These are phyloP conservation scores for Paraphaeosphaeria minitans DNA, from an alignment of 2,329 filamentous ascomycete species.

Conservation along the genomic window DNA sequence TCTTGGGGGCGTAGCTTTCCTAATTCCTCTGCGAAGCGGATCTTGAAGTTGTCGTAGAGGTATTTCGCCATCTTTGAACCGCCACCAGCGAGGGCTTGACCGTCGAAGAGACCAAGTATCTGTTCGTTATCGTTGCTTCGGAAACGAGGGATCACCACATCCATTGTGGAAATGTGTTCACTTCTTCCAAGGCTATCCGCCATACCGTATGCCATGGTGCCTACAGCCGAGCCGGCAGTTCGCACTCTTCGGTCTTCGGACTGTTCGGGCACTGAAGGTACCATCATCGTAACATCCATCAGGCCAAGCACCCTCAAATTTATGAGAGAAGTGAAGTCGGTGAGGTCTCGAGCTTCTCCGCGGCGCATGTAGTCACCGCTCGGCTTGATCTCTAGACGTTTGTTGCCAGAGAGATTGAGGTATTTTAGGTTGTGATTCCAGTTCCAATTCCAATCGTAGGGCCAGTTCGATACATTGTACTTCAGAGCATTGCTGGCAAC, in stretches of 20 bases:
- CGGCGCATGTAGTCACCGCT: slow-evolving; percentile 59
- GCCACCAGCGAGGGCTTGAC: slow-evolving; percentile 83
- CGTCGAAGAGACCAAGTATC: slow-evolving; percentile 93
- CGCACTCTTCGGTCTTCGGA: slow-evolving; percentile 93
- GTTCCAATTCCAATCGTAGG: slow-evolving; percentile 99
- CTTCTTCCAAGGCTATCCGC: slow-evolving; percentile 91
- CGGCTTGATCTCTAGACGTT: slow-evolving; percentile 86
- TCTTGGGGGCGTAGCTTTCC: slow-evolving; percentile 71
- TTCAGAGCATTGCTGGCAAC: slow-evolving; percentile 94
- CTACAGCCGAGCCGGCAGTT: slow-evolving; percentile 93
- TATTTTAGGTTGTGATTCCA: slow-evolving; percentile 95
- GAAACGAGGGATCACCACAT: slow-evolving; percentile 92
- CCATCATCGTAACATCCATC: slow-evolving; percentile 97
- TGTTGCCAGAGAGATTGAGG: slow-evolving; percentile 95
- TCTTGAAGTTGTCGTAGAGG: slow-evolving; percentile 91
- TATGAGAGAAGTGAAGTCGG: slow-evolving; percentile 83
- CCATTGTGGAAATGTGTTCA: slow-evolving; percentile 93
- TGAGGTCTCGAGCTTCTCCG: slow-evolving; percentile 70
- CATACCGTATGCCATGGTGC: slow-evolving; percentile 94
- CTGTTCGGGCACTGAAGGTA: slow-evolving; percentile 91
- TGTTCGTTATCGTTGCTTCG: slow-evolving; percentile 89
- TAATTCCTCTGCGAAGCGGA: slow-evolving; percentile 81
- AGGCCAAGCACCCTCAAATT: slow-evolving; percentile 88
- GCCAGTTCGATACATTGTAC: slow-evolving; percentile 99
- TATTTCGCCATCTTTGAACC: slow-evolving; percentile 97